Evolutionary conservation across 352 stramenopile genomes (phyloP).

Genomic region (Pythium grandisporangium): DNA sequence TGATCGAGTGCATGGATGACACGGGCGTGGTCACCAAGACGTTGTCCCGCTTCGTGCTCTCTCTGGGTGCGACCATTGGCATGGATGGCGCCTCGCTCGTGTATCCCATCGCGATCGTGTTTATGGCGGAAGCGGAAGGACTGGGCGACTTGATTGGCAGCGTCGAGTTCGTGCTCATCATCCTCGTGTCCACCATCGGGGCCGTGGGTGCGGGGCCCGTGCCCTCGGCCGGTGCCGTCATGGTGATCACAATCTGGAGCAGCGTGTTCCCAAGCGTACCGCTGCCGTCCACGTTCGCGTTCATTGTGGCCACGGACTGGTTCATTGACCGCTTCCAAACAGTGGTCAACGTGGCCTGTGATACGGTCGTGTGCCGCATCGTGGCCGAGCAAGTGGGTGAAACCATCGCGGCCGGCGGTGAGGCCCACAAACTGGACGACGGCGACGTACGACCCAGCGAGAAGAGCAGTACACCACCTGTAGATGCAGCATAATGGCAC

Average conservation of each 20-base stretch:
- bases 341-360: conserved; percentile 46
- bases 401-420: no score
- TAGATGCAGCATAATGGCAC: no score
- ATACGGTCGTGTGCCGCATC: conserved; percentile 47
- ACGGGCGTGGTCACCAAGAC: conserved; percentile 12
- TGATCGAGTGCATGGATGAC: conserved; percentile 23
- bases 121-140: conserved; percentile 22
- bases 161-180: conserved; percentile 26
- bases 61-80: conserved; percentile 20
- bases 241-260: conserved; percentile 31
- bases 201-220: conserved; percentile 21
- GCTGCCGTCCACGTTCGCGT: conserved; percentile 36
- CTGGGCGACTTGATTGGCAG: conserved; percentile 11
- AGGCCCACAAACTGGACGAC: no score
- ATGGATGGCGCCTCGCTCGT: conserved; percentile 21
- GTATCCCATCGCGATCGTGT: conserved; percentile 24
- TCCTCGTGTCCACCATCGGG: conserved; percentile 18
- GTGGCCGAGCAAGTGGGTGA: conserved; percentile 27
- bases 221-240: conserved; percentile 19
- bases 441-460: no score
- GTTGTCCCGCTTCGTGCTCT: conserved; percentile 21
- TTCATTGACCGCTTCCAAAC: conserved; percentile 49
- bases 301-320: conserved; percentile 53
- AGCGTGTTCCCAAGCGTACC: conserved; percentile 20
- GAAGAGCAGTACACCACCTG: no score